Conservation (phyloP, 139 green algal species). For the Chlamydomonas sphaeroides region DNA sequence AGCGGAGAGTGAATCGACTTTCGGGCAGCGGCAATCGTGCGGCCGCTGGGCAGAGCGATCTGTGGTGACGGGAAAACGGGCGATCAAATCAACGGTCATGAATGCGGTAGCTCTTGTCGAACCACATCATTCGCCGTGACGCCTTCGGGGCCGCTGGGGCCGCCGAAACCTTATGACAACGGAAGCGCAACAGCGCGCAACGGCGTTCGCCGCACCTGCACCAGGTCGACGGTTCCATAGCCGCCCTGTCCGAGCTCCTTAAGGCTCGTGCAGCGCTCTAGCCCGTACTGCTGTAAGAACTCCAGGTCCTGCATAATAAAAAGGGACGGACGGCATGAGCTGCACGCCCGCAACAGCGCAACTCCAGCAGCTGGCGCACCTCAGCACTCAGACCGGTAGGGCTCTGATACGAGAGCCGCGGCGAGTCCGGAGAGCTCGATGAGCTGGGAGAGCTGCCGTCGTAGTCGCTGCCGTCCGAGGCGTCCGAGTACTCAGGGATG, state of each 20-base stretch:
- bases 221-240: slow-evolving; percentile 27
- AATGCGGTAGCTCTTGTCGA: no score
- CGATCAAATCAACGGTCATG: no score
- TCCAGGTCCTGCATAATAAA: slow-evolving; percentile 16
- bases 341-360: no score
- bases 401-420: not conserved
- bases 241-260: slow-evolving; percentile 33
- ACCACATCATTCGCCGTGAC: no score
- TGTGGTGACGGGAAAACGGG: no score
- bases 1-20: slow-evolving; percentile 38
- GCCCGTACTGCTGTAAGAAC: slow-evolving; percentile 1
- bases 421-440: not conserved
- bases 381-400: not conserved
- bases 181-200: not conserved
- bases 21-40: slow-evolving; percentile 14
- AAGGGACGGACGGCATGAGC: no score
- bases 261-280: slow-evolving; percentile 12
- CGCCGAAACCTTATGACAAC: not conserved
- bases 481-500: slow-evolving; percentile 5
- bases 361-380: not conserved
- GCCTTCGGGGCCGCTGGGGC: no score
- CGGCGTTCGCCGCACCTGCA: slow-evolving; percentile 16
- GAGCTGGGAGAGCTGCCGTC: not conserved
- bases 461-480: not conserved
- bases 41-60: slow-evolving; percentile 20